phyloP scores from a whole-genome alignment of 441 rosid genomes.

The Arabidopsis lyrata region DNA sequence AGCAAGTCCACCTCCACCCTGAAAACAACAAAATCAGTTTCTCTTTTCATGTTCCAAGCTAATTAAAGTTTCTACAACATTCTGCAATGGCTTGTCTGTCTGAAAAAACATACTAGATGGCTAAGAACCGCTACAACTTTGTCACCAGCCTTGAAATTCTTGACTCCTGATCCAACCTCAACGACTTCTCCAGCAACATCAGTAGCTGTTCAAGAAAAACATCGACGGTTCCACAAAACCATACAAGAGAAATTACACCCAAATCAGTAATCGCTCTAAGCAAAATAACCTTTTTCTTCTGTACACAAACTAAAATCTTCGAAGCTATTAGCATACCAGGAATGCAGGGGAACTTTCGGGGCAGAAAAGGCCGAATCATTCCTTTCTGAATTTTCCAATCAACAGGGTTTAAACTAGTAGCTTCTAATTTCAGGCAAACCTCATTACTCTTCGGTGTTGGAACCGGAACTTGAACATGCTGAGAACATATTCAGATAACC shows the following conservation, averaged over 20 bases:
- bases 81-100: neutral
- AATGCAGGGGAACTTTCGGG: constrained; percentile 68
- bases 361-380: constrained; percentile 59
- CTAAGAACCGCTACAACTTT: constrained; percentile 68
- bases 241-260: neutral
- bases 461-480: constrained; percentile 72
- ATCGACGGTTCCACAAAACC: neutral
- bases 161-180: constrained; percentile 65
- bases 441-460: constrained; percentile 57
- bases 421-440: constrained; percentile 61
- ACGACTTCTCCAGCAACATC: constrained; percentile 85
- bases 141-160: constrained; percentile 75
- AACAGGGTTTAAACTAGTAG: constrained; percentile 63
- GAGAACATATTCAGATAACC: constrained; percentile 27
- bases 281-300: neutral
- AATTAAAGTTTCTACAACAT: neutral
- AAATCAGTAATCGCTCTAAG: neutral
- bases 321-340: constrained; percentile 50
- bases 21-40: constrained; percentile 24
- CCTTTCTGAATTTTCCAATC: constrained; percentile 83
- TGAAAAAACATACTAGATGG: constrained; percentile 35
- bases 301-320: neutral
- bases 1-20: constrained; percentile 74
- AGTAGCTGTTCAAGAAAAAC: constrained; percentile 52
- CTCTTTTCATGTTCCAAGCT: neutral